These are phyloP conservation scores for Aspergillus avenaceus DNA, from an alignment of 495 filamentous ascomycete genomes.

Conservation along the genomic window DNA sequence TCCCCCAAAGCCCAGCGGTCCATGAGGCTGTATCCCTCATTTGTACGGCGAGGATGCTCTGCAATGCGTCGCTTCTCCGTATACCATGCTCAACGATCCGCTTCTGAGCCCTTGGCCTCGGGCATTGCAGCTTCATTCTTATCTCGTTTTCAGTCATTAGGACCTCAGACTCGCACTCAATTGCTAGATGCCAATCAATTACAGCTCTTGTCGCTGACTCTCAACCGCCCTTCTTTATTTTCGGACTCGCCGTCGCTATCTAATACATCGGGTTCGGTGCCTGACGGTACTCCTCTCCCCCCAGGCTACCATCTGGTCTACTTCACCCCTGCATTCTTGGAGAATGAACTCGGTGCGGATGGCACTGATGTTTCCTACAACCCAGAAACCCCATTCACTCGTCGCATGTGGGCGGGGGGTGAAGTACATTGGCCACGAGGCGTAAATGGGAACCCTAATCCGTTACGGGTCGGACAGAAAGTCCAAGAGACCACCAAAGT, in stretches of 20 bases:
- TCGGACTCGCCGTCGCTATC: conserved; percentile 26
- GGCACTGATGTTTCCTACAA: conserved; percentile 70
- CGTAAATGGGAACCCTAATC: conserved; percentile 29
- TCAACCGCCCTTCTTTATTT: conserved; percentile 44
- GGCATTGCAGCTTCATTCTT: conserved; percentile 42
- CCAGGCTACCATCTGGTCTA: conserved; percentile 70
- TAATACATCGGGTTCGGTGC: conserved; percentile 16
- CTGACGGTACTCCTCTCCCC: conserved; percentile 45
- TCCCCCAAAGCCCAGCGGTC: background rate
- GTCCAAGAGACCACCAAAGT: conserved; percentile 56
- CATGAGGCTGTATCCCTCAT: background rate
- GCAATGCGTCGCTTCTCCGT: conserved; percentile 12
- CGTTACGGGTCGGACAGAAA: conserved; percentile 47
- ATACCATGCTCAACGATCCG: conserved; percentile 4
- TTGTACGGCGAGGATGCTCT: background rate
- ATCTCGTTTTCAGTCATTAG: conserved; percentile 35
- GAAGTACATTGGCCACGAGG: conserved; percentile 47
- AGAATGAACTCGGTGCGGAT: conserved; percentile 56
- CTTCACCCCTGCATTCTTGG: conserved; percentile 58
- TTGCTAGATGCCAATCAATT: conserved; percentile 55
- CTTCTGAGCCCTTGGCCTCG: conserved; percentile 16
- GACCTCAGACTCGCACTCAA: conserved; percentile 43
- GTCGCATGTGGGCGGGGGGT: conserved; percentile 81
- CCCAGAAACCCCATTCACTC: conserved; percentile 58
- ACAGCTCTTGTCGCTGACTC: conserved; percentile 49